These are phyloP conservation scores for Polytrichum formosum DNA, from an alignment of 225 moss, liverwort and hornwort genomes.

Conservation along the genomic window DNA sequence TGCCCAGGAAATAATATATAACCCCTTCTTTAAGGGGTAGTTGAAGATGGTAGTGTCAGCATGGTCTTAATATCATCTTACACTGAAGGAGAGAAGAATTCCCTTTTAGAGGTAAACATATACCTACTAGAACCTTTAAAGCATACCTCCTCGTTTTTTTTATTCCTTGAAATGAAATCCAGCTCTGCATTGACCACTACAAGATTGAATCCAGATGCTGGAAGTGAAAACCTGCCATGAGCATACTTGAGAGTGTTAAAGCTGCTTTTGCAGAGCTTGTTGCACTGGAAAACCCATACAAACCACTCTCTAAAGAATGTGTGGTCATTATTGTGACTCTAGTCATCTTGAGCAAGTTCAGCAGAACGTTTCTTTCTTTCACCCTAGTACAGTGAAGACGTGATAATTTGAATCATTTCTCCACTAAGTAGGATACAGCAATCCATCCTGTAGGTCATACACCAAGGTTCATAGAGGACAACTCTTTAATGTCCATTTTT, in stretches of 20 bases:
- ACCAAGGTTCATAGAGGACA: too few relatives aligned
- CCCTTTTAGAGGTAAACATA: neutral
- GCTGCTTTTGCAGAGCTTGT: neutral
- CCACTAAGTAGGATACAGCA: neutral
- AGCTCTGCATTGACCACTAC: slow-evolving; percentile 63
- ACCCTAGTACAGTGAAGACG: too few relatives aligned
- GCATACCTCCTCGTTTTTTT: slow-evolving; percentile 67
- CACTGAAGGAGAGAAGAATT: neutral
- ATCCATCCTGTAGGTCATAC: neutral
- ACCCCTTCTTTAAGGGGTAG: too few relatives aligned
- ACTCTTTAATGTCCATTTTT: too few relatives aligned
- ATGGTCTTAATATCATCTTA: neutral
- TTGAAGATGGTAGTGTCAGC: neutral
- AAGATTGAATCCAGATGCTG: slow-evolving; percentile 49
- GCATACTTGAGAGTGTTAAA: neutral
- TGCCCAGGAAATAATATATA: too few relatives aligned
- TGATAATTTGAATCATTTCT: too few relatives aligned
- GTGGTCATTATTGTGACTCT: too few relatives aligned
- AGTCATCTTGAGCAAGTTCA: too few relatives aligned
- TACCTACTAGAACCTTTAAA: neutral
- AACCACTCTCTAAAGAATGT: too few relatives aligned
- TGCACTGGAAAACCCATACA: too few relatives aligned
- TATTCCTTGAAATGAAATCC: slow-evolving; percentile 56
- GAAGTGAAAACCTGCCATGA: slow-evolving; percentile 49
- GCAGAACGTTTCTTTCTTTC: too few relatives aligned